Conservation (phyloP, 106 monocot genomes). For the Dendrobium huoshanense region DNA sequence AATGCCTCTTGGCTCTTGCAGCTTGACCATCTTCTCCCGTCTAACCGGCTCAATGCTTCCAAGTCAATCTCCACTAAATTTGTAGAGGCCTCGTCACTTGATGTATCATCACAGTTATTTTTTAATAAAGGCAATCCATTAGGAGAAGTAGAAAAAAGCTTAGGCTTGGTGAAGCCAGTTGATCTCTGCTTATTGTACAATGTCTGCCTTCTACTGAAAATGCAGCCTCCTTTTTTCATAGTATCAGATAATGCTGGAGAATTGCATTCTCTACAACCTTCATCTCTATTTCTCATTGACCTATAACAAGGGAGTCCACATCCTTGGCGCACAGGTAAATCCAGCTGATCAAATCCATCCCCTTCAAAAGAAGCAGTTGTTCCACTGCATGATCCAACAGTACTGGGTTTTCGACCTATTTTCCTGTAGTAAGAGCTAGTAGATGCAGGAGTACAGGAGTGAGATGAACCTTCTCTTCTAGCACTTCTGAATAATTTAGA, state of each 20-base stretch:
- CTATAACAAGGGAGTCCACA: constrained; percentile 70
- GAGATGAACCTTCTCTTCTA: constrained; percentile 64
- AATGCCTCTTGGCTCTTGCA: constrained; percentile 72
- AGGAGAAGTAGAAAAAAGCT: constrained; percentile 31
- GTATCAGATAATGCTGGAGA: constrained; percentile 82
- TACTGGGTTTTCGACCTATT: constrained; percentile 32
- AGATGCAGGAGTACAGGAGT: constrained; percentile 76
- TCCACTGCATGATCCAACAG: constrained; percentile 54
- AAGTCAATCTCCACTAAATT: constrained; percentile 86
- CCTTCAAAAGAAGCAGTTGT: constrained; percentile 50
- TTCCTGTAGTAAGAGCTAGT: constrained; percentile 62
- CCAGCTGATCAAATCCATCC: constrained; percentile 54
- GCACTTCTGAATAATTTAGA: constrained; percentile 50
- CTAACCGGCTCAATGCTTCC: constrained; percentile 74
- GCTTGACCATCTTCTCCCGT: constrained; percentile 87
- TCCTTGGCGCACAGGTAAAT: constrained; percentile 46
- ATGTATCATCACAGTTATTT: constrained; percentile 38
- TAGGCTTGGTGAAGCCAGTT: constrained; percentile 24
- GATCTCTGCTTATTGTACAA: constrained; percentile 35
- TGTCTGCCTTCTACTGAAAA: constrained; percentile 57
- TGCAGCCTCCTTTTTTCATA: constrained; percentile 58
- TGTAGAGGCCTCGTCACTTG: constrained; percentile 67
- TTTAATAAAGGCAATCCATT: constrained; percentile 53
- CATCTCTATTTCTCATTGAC: constrained; percentile 52
- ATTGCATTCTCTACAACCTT: constrained; percentile 42